phyloP scores from a whole-genome alignment of 1,284 basidiomycete genomes.

The Prillingera fragicola region DNA sequence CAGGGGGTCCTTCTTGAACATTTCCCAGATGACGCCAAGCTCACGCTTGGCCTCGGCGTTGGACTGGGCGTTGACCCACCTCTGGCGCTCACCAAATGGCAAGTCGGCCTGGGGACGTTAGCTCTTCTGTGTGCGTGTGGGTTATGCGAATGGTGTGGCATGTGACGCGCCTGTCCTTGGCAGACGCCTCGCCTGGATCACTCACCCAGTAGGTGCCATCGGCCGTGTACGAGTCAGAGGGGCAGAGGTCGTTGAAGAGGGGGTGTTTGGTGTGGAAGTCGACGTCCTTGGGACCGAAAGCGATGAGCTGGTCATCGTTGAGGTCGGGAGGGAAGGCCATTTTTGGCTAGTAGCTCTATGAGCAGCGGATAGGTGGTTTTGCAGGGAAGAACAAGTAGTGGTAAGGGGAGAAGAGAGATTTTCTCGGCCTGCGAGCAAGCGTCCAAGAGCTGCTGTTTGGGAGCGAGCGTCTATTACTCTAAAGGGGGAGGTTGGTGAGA shows the following conservation, averaged over 20 bases:
- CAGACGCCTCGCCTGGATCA: no score
- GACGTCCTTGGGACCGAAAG: conserved; percentile 9
- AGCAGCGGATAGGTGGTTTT: no score
- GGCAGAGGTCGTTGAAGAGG: conserved; percentile 44
- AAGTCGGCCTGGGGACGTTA: conserved; percentile 45
- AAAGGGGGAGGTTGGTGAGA: no score
- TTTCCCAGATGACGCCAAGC: conserved; percentile 46
- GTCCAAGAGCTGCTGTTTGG: no score
- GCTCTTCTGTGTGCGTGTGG: no score
- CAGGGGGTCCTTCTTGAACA: conserved; percentile 53
- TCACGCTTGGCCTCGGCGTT: conserved; percentile 51
- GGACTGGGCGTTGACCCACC: conserved; percentile 49
- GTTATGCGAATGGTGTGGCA: no score
- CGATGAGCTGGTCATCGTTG: conserved; percentile 7
- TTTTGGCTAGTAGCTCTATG: no score
- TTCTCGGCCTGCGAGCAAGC: no score
- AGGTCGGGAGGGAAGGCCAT: conserved; percentile 20
- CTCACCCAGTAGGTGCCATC: conserved; percentile 46
- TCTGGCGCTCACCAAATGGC: conserved; percentile 32
- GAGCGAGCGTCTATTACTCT: no score
- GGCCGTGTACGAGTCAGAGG: conserved; percentile 38
- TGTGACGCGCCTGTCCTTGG: no score
- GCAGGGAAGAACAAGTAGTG: no score
- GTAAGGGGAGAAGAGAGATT: no score
- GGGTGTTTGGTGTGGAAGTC: conserved; percentile 34